Base-by-base conservation (phyloP, 2,329 filamentous ascomycete species). In the Sarocladium strictum region DNA sequence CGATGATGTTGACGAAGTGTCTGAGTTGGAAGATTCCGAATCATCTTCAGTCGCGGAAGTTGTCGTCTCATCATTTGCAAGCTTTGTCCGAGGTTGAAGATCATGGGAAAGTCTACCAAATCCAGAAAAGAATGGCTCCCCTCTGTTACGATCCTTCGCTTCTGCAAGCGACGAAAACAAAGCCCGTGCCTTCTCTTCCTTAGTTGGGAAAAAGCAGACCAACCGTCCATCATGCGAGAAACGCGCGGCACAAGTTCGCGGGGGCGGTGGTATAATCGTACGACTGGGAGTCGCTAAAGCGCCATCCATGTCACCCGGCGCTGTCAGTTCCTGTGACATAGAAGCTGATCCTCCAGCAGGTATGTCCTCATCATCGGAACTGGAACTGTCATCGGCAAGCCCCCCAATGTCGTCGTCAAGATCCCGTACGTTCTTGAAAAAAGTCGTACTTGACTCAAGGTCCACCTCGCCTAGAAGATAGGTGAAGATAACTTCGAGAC, bases 381-480 rank as follows among this genome's bases (percentile, higher is more conserved):
- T 95, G 2, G 90, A 97, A 60, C 89, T 93, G 59, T 94, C 90
- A 55, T 89, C 87, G 27, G 75, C 78, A 33, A 84, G 68, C 2
- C 72, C 81, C 56, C 78, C 80, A 5, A 81, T 35, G 47, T 77
- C 76, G 62, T 83, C 77, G 54, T 81, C 82, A 7, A 84, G 68
- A 59, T 88, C 85, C 59, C 84, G 78, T 11, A 86, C 81, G 58
- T 82, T 82, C 58, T 83, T 81, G 63, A 86, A 84, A 57, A 81
- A 79, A 0, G 77, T 79, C 6, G 81, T 81, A 62, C 82, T 85
- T 41, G 72, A 75, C 50, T 83, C 78, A 3, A 86, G 71, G 60
- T 85, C 79, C 15, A 82, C 74, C 63, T 86, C 83, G 38, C 84
- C 84, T 0, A 86, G 72, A 15, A 87, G 69, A 62, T 85, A 87